phyloP scores from a whole-genome alignment of 495 filamentous ascomycete species.

The Trichoderma asperelloides region DNA sequence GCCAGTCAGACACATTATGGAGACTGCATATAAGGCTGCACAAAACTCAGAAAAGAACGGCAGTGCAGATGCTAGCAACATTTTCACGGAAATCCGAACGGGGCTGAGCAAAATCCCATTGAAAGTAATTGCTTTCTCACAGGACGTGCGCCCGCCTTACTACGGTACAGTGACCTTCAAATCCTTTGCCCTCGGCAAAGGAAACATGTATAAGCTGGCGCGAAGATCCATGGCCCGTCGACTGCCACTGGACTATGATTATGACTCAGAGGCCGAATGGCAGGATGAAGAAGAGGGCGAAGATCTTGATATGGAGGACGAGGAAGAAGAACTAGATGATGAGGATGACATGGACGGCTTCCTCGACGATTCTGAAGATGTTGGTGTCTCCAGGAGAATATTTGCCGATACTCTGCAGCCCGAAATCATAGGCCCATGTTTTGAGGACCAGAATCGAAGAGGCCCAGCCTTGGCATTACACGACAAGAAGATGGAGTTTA shows the following conservation, averaged over 20 bases:
- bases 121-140: conserved; percentile 72
- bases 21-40: conserved; percentile 20
- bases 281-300: conserved; percentile 52
- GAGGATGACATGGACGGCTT: conserved; percentile 68
- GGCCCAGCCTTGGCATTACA: conserved; percentile 34
- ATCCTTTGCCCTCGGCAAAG: conserved; percentile 28
- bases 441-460: conserved; percentile 51
- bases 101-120: conserved; percentile 54
- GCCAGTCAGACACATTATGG: conserved; percentile 61
- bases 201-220: conserved; percentile 47
- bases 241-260: conserved; percentile 77
- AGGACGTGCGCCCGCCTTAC: conserved; percentile 89
- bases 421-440: conserved; percentile 67
- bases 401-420: conserved; percentile 64
- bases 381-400: conserved; percentile 30
- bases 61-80: conserved; percentile 18
- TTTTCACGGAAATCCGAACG: conserved; percentile 34
- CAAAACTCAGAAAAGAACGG: conserved; percentile 16
- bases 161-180: conserved; percentile 69
- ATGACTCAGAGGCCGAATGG: conserved; percentile 94
- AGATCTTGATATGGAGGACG: conserved; percentile 66
- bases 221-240: conserved; percentile 61
- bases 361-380: conserved; percentile 61
- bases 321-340: conserved; percentile 51
- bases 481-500: conserved; percentile 60